These are phyloP conservation scores for Colletotrichum paranaense DNA, from an alignment of 2,329 filamentous ascomycete genomes.

Conservation along the genomic window DNA sequence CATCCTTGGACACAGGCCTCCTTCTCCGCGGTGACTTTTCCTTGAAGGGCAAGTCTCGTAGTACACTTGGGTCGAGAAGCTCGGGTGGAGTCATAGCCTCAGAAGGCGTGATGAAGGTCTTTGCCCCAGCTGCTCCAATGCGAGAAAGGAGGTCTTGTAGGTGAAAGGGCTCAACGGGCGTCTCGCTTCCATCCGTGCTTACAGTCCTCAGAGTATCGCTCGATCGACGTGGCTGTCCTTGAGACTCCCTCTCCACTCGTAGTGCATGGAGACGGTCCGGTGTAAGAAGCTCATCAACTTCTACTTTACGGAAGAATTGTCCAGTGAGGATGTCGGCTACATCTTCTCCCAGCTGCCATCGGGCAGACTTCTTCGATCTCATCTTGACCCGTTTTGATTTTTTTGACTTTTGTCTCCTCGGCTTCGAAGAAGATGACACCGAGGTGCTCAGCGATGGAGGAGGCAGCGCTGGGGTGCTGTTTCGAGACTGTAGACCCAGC, in stretches of 20 bases:
- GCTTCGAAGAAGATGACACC: constrained; percentile 44
- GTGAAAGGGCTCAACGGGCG: constrained; percentile 61
- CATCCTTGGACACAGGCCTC: neutral
- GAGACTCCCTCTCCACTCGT: constrained; percentile 45
- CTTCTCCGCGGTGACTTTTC: constrained; percentile 28
- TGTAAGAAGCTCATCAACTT: constrained; percentile 70
- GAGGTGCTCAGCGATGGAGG: constrained; percentile 45
- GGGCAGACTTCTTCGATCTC: constrained; percentile 48
- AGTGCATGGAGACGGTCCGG: constrained; percentile 50
- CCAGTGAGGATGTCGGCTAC: constrained; percentile 67
- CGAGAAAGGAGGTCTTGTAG: constrained; percentile 58
- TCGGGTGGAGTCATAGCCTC: constrained; percentile 43
- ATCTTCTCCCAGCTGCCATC: constrained; percentile 67
- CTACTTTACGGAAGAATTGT: constrained; percentile 64
- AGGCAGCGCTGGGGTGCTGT: constrained; percentile 37
- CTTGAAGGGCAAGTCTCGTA: constrained; percentile 40
- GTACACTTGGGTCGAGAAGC: constrained; percentile 38
- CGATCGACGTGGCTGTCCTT: constrained; percentile 41
- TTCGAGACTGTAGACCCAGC: constrained; percentile 39
- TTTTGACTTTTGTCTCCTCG: constrained; percentile 55
- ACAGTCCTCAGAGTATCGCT: constrained; percentile 43
- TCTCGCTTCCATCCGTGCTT: constrained; percentile 48
- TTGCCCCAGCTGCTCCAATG: constrained; percentile 53
- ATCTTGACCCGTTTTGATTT: constrained; percentile 42
- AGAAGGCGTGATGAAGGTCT: constrained; percentile 41